These are phyloP conservation scores for Noccaea bulbosa DNA, from an alignment of 345 rosid genomes.

Conservation along the genomic window DNA sequence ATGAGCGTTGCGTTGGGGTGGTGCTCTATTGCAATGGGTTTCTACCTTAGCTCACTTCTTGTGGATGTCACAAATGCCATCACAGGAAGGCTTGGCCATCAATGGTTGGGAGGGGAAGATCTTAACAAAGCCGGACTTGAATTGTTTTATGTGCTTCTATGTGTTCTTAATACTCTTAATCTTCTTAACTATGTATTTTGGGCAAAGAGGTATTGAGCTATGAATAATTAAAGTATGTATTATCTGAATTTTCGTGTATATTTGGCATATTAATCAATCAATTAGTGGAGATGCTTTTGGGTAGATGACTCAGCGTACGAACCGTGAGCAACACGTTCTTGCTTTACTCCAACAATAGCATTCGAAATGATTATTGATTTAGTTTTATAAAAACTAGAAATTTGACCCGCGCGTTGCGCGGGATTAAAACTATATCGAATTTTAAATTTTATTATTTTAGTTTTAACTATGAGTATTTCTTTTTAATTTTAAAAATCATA, in stretches of 20 bases:
- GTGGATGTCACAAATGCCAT: slow-evolving; percentile 46
- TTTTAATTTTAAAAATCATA: too few species aligned
- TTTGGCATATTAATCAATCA: too few species aligned
- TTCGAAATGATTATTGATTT: too few species aligned
- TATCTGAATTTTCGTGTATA: background rate
- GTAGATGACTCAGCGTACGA: too few species aligned
- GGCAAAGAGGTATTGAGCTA: slow-evolving; percentile 28
- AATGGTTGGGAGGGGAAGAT: slow-evolving; percentile 59
- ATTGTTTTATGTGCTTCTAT: slow-evolving; percentile 49
- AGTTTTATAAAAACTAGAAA: too few species aligned
- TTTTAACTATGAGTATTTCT: too few species aligned
- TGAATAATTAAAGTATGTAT: background rate
- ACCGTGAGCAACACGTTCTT: too few species aligned
- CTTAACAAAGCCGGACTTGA: slow-evolving; percentile 52
- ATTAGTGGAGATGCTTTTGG: too few species aligned
- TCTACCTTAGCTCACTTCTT: slow-evolving; percentile 53
- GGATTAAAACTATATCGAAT: too few species aligned
- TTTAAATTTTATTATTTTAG: too few species aligned
- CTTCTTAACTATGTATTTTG: slow-evolving; percentile 43
- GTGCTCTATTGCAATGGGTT: slow-evolving; percentile 60
- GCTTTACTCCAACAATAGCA: too few species aligned
- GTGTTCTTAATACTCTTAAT: slow-evolving; percentile 50
- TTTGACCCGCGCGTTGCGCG: too few species aligned
- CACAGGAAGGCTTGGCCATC: slow-evolving; percentile 40
- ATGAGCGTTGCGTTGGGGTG: slow-evolving; percentile 52